Conservation (phyloP, 1,284 basidiomycete species). For the Microbotryum silenes-acaulis region DNA sequence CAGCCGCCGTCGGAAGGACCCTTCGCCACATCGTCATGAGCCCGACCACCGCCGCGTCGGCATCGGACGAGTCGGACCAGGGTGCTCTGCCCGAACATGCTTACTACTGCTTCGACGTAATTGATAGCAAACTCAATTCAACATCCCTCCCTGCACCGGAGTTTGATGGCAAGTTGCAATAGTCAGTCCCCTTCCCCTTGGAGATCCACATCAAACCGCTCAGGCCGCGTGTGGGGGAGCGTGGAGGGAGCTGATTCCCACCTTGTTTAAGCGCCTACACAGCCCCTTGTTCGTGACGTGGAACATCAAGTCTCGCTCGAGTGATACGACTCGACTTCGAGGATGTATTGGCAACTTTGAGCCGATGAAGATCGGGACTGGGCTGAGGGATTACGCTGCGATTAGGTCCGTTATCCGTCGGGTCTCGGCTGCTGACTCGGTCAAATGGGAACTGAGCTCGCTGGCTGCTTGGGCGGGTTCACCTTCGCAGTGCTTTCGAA, state of each 20-base stretch:
- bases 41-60: no score
- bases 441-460: no score
- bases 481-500: constrained; percentile 43
- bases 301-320: constrained; percentile 56
- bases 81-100: constrained; percentile 40
- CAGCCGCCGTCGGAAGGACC: no score
- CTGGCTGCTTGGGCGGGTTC: neutral
- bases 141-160: constrained; percentile 30
- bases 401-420: constrained; percentile 50
- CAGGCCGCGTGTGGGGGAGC: neutral
- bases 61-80: neutral
- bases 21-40: no score
- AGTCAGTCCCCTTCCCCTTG: constrained; percentile 20
- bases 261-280: constrained; percentile 36
- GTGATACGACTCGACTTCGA: constrained; percentile 54
- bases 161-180: constrained; percentile 27
- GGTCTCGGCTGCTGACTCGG: no score
- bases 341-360: constrained; percentile 96
- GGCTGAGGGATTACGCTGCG: constrained; percentile 80
- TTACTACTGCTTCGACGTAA: constrained; percentile 47
- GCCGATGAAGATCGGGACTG: constrained; percentile 62
- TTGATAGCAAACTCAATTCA: constrained; percentile 40
- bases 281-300: constrained; percentile 96
- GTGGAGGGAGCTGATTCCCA: neutral
- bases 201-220: neutral